phyloP scores from a whole-genome alignment of 768 basidiomycete genomes.

The Leccinum subtestaceum region DNA sequence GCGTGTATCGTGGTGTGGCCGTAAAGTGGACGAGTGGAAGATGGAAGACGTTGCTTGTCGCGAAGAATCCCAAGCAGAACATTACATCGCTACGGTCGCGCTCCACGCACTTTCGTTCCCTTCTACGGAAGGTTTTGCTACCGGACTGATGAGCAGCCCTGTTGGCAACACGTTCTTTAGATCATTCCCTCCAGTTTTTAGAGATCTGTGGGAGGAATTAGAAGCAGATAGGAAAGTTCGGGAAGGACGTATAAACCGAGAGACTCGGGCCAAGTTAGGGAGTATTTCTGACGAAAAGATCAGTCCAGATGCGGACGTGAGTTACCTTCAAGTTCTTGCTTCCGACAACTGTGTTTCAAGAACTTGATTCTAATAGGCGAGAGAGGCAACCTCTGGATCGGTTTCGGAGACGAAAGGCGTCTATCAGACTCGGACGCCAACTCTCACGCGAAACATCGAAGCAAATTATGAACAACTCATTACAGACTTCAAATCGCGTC shows the following conservation, averaged over 20 bases:
- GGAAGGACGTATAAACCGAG: conserved; percentile 64
- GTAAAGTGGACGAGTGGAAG: conserved; percentile 58
- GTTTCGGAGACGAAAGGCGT: conserved; percentile 15
- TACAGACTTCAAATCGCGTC: conserved; percentile 58
- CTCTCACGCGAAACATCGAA: conserved; percentile 9
- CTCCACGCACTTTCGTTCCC: conserved; percentile 76
- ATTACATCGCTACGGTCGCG: conserved; percentile 85
- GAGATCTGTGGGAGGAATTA: conserved; percentile 91
- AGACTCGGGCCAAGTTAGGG: conserved; percentile 67
- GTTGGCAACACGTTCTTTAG: conserved; percentile 67
- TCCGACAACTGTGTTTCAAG: neutral
- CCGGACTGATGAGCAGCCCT: conserved; percentile 43
- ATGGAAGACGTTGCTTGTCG: conserved; percentile 88
- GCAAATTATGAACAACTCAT: conserved; percentile 50
- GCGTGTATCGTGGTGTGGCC: conserved; percentile 69
- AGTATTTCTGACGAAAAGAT: conserved; percentile 63
- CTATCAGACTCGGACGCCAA: conserved; percentile 5
- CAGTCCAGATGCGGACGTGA: conserved; percentile 42
- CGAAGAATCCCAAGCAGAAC: conserved; percentile 76
- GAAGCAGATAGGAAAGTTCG: conserved; percentile 58
- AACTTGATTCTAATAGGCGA: conserved; percentile 13
- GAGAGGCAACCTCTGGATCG: conserved; percentile 20
- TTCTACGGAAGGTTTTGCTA: conserved; percentile 58
- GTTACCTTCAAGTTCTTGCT: conserved; percentile 2
- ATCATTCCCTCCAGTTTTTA: conserved; percentile 72